Evolutionary conservation across 2,329 filamentous ascomycete species (phyloP).

Genomic region (Didymella keratinophila): DNA sequence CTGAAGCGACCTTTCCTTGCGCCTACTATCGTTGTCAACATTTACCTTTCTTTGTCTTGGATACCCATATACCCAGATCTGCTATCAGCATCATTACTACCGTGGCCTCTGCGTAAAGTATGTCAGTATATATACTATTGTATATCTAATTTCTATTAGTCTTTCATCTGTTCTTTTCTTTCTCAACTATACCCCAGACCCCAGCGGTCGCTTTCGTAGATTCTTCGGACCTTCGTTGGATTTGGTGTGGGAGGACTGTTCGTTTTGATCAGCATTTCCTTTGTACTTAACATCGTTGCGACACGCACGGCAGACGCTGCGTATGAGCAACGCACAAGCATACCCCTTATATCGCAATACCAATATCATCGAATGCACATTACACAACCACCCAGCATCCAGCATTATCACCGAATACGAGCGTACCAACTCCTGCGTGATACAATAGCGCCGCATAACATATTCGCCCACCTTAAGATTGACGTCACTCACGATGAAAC

Average conservation of each 20-base stretch:
- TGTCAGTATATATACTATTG: not conserved
- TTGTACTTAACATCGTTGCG: not conserved
- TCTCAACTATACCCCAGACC: not conserved
- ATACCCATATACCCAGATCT: not conserved
- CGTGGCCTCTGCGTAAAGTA: not conserved
- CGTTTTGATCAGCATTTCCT: not conserved
- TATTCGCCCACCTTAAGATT: no score
- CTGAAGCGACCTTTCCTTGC: not conserved
- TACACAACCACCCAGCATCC: no score
- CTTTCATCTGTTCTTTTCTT: not conserved
- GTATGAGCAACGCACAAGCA: not conserved
- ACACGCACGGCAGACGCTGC: not conserved
- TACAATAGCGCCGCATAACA: no score
- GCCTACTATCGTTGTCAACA: conserved; percentile 8
- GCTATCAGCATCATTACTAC: not conserved
- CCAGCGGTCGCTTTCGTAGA: not conserved
- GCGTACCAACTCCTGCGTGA: no score
- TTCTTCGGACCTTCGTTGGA: not conserved
- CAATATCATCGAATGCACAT: not conserved
- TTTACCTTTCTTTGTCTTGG: conserved; percentile 13
- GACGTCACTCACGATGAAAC: no score
- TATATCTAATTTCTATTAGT: conserved; percentile 1
- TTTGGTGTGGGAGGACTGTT: not conserved
- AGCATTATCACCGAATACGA: no score
- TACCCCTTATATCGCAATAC: not conserved